Conservation (phyloP, 768 basidiomycete genomes). For the Boletus huronensis region DNA sequence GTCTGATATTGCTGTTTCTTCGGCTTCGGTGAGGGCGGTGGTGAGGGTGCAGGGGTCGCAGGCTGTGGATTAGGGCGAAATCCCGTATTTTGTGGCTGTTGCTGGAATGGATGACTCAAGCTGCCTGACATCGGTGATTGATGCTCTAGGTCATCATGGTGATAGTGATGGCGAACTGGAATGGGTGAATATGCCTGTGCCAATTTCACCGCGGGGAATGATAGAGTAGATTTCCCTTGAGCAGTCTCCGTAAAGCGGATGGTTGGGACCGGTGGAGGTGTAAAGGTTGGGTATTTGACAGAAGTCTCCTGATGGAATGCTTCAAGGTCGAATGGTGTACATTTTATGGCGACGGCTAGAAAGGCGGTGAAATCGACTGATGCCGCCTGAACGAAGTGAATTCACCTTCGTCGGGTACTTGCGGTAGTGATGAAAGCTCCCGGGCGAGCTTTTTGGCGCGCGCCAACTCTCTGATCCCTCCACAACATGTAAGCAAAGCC, state of each 20-base stretch:
- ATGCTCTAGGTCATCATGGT: constrained; percentile 72
- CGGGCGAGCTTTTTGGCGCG: constrained; percentile 83
- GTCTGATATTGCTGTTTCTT: constrained; percentile 99
- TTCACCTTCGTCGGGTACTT: constrained; percentile 45
- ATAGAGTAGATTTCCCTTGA: constrained; percentile 28
- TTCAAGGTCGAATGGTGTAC: constrained; percentile 87
- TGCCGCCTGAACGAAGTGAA: constrained; percentile 6
- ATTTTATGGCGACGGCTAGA: constrained; percentile 70
- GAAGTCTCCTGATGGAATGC: constrained; percentile 86
- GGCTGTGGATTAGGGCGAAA: constrained; percentile 55
- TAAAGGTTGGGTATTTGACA: constrained; percentile 95
- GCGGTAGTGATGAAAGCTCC: constrained; percentile 76
- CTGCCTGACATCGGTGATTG: constrained; percentile 40
- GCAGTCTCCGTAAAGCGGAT: constrained; percentile 27
- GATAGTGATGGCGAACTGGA: constrained; percentile 91
- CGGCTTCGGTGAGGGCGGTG: constrained; percentile 79
- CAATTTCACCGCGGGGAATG: constrained; percentile 56
- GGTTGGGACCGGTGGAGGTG: constrained; percentile 49
- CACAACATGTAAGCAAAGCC: constrained; percentile 84
- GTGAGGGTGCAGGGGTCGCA: constrained; percentile 87
- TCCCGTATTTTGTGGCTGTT: constrained; percentile 27
- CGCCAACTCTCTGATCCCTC: constrained; percentile 82
- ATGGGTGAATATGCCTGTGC: constrained; percentile 92
- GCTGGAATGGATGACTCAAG: constrained; percentile 35
- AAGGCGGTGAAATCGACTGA: constrained; percentile 6